These are phyloP conservation scores for Hyphodiscus sp. DNA, from an alignment of 2,329 filamentous ascomycete species.

Conservation along the genomic window DNA sequence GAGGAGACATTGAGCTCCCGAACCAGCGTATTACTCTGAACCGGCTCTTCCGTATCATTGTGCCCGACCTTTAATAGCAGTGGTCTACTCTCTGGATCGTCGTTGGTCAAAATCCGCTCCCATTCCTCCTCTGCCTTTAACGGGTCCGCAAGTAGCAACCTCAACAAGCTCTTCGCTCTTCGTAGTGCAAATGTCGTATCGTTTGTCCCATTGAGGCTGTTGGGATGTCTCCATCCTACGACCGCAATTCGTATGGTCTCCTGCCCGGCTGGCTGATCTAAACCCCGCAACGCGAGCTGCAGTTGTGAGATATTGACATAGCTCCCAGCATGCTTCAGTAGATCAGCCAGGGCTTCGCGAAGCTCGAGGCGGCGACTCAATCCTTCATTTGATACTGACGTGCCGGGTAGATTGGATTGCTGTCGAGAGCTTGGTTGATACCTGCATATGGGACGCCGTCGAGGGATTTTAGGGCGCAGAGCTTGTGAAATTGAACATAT, in stretches of 20 bases:
- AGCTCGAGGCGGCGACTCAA: slow-evolving; percentile 17
- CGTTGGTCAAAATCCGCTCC: slow-evolving; percentile 52
- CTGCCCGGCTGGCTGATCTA: slow-evolving; percentile 48
- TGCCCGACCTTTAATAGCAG: slow-evolving; percentile 54
- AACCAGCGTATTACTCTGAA: slow-evolving; percentile 41
- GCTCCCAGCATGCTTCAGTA: slow-evolving; percentile 54
- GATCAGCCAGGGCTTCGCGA: slow-evolving; percentile 42
- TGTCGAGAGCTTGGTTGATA: slow-evolving; percentile 10
- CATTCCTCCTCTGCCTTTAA: slow-evolving; percentile 55
- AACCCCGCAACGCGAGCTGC: slow-evolving; percentile 62
- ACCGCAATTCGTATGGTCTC: slow-evolving; percentile 55
- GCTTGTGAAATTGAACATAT: slow-evolving; percentile 19
- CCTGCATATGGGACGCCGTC: neutral
- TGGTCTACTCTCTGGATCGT: slow-evolving; percentile 42
- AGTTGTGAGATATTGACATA: slow-evolving; percentile 63
- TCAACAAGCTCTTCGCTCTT: slow-evolving; percentile 59
- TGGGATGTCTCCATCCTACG: slow-evolving; percentile 35
- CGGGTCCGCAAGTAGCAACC: slow-evolving; percentile 65
- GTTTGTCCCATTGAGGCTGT: slow-evolving; percentile 7
- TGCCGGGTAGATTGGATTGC: slow-evolving; percentile 8
- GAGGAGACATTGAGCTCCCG: slow-evolving; percentile 58
- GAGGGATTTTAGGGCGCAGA: neutral
- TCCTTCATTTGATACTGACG: neutral
- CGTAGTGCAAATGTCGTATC: slow-evolving; percentile 30
- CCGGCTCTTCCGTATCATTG: slow-evolving; percentile 24